Percentiles rank a stretch among this genome's conserved stretches.
phyloP scores from a whole-genome alignment of 192 early-diverging fungal species.

The Backusella sp. region DNA sequence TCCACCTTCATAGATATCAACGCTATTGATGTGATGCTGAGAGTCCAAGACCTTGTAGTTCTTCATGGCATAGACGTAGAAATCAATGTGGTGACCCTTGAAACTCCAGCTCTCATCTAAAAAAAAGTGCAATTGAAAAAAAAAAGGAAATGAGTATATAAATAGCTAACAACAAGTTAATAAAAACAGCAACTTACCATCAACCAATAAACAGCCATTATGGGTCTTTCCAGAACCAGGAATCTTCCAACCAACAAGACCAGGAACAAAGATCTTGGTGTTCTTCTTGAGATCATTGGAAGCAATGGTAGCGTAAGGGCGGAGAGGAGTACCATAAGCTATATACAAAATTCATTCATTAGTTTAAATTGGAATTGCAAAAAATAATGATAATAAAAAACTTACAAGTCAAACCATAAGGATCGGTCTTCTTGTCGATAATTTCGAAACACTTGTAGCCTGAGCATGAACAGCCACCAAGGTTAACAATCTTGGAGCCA shows the following conservation, averaged over 20 bases:
- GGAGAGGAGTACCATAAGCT: conserved; percentile 32
- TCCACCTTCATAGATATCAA: conserved; percentile 43
- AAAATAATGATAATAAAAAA: not conserved
- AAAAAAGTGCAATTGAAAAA: not conserved
- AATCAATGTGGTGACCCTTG: conserved; percentile 36
- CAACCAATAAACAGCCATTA: conserved; percentile 39
- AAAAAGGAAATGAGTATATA: not conserved
- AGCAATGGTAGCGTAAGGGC: conserved; percentile 38
- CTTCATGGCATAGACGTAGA: conserved; percentile 26
- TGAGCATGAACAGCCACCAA: conserved; percentile 35
- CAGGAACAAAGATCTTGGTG: conserved; percentile 39
- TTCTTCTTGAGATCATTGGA: conserved; percentile 35
- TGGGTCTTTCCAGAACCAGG: conserved; percentile 35
- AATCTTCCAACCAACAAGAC: conserved; percentile 33
- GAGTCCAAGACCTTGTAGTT: conserved; percentile 28
- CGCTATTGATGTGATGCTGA: conserved; percentile 17
- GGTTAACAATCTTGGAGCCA: conserved; percentile 33
- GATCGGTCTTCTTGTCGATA: conserved; percentile 25
- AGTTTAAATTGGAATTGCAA: no score
- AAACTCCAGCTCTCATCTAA: conserved; percentile 42
- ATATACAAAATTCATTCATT: not conserved
- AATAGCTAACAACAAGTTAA: not conserved
- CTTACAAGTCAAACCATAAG: conserved; percentile 36
- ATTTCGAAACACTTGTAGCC: conserved; percentile 38
- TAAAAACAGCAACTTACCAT: conserved; percentile 12